Evolutionary conservation across 1,139 yeast species (phyloP).

Genomic region (Schwanniomyces etchellsii): DNA sequence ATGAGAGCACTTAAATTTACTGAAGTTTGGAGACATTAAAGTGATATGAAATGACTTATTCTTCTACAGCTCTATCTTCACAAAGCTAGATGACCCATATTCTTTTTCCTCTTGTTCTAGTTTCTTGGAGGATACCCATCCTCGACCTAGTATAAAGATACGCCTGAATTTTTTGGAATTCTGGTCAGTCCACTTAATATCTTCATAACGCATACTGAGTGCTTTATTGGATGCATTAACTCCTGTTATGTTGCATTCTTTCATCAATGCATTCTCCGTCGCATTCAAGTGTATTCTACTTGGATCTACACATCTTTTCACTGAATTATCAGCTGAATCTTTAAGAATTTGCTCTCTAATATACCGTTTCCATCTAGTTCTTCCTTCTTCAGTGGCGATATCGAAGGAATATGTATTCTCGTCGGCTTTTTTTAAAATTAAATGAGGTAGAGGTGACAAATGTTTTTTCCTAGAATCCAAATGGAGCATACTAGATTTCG

Average conservation of each 20-base stretch:
- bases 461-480: too few species aligned
- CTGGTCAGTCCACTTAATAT: constrained; percentile 16
- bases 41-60: background rate
- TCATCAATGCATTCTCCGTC: background rate
- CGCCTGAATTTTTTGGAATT: constrained; percentile 37
- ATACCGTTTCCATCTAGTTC: constrained; percentile 17
- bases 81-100: constrained; percentile 10
- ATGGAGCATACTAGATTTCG: too few species aligned
- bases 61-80: constrained; percentile 1
- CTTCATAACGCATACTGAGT: constrained; percentile 11
- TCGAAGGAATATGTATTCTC: constrained; percentile 14
- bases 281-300: too few species aligned
- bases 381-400: constrained; percentile 21
- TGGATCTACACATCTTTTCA: too few species aligned
- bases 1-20: too few species aligned
- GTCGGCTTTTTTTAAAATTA: too few species aligned
- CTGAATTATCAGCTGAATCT: too few species aligned
- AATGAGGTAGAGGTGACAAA: too few species aligned
- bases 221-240: background rate
- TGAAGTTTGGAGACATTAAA: too few species aligned
- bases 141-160: constrained; percentile 46
- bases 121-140: constrained; percentile 39
- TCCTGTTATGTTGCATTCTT: background rate
- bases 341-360: constrained; percentile 11
- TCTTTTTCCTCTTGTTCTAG: constrained; percentile 23